phyloP scores from a whole-genome alignment of 495 filamentous ascomycete species.

The Cenococcum geophilum region DNA sequence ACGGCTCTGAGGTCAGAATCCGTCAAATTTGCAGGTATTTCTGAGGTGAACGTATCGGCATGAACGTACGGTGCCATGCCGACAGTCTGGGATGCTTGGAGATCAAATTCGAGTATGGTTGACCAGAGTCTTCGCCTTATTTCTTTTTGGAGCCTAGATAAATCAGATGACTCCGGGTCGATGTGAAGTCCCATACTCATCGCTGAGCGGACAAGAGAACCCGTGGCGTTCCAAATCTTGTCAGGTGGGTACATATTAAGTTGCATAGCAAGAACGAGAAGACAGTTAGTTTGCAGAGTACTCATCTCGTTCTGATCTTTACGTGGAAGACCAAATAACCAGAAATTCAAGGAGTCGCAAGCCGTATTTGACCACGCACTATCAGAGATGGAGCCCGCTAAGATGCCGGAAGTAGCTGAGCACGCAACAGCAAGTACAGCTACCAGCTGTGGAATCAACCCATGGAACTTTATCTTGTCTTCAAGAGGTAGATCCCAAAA shows the following conservation, averaged over 20 bases:
- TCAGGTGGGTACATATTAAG: neutral
- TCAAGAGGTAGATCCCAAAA: neutral
- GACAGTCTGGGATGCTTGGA: neutral
- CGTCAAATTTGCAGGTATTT: neutral
- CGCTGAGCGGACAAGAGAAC: neutral
- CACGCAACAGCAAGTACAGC: too few species aligned
- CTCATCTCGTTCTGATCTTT: conserved; percentile 1
- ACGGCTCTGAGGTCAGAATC: conserved; percentile 1
- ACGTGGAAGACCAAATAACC: neutral
- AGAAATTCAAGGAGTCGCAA: neutral
- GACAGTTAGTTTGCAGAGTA: neutral
- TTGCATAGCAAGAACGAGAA: neutral
- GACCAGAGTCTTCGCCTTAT: conserved; percentile 1
- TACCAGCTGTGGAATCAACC: too few species aligned
- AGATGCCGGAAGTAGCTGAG: too few species aligned
- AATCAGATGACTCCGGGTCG: neutral
- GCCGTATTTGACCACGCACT: too few species aligned
- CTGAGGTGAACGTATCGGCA: neutral
- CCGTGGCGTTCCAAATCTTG: neutral
- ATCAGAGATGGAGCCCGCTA: too few species aligned
- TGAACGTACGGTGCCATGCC: neutral
- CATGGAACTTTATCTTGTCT: too few species aligned
- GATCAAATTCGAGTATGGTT: conserved; percentile 1
- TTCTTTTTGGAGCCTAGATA: neutral
- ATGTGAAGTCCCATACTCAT: neutral